Base-by-base conservation (phyloP, 768 basidiomycete species). In the Termitomyces sp. region DNA sequence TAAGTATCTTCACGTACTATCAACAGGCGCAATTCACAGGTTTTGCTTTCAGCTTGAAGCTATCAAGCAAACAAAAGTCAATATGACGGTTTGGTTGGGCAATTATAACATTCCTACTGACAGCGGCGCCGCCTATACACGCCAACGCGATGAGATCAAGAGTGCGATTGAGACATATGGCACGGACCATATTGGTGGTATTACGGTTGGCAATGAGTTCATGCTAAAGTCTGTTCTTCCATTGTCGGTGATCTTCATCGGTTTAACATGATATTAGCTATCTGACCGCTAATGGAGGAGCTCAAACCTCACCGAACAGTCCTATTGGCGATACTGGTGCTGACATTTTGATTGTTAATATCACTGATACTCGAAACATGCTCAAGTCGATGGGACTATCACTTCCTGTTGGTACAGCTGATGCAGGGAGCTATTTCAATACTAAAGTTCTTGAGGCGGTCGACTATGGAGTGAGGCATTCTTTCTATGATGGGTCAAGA, bases 181-280 rank as follows among this genome's bases (percentile, higher is more conserved):
- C 33, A 81, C 83, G 2, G 82, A 82, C 58, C 71, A 94, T 65
- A 82, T 98, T 53, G 76, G 74, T 0, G 96, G 96, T 9, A 67
- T 98, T 39, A 95, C 89, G 13, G 95, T 97, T 34, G 95, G 96
- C 34, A 96, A 97, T 68, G 94, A 96, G 72, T 93, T 84, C 68
- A 91, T 93, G 68, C 79, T 95, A 49, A 84, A 94, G 85, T 88
- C 48, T 3, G 80, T 74, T 42, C 44, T n/a, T 64, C 27, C 26
- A 55, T 56, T 39, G 2, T 45, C 9, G 36, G 24, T 12, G 27
- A 30, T 36, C 33, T 16, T 37, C 20, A 16, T 43, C 14, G 20
- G 27, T 45, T 44, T 32, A 55, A 57, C 62, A 47, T 20, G 30
- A 33, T 24, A 34, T 43, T 60, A 91, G 89, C 69, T 89, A 85